phyloP scores from a whole-genome alignment of 495 filamentous ascomycete species.

The Chaetomium tenue region DNA sequence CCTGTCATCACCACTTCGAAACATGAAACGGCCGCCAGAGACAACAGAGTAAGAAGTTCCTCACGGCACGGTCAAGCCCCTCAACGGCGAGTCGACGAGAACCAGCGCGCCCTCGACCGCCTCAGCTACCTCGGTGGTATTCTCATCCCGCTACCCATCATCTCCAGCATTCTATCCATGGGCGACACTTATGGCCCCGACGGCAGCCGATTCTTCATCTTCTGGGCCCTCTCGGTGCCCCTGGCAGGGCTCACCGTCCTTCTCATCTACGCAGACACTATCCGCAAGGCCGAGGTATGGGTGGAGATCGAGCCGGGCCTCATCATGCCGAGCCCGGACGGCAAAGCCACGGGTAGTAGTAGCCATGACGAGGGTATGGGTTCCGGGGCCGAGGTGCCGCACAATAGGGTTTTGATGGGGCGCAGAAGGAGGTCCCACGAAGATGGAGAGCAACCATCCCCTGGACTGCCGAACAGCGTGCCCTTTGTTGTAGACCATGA shows the following conservation, averaged over 20 bases:
- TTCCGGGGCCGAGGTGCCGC: slow-evolving; percentile 1
- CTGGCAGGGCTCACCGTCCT: slow-evolving; percentile 35
- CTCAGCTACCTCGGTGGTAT: slow-evolving; percentile 46
- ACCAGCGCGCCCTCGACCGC: slow-evolving; percentile 42
- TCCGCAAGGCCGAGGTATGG: slow-evolving; percentile 48
- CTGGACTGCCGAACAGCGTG: slow-evolving; percentile 1
- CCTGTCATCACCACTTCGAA: not conserved
- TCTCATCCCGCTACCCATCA: slow-evolving; percentile 42
- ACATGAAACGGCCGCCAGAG: not conserved
- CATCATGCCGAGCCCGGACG: slow-evolving; percentile 12
- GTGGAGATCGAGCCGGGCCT: slow-evolving; percentile 38
- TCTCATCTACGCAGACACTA: slow-evolving; percentile 45
- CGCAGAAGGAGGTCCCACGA: not conserved
- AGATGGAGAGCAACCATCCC: not conserved
- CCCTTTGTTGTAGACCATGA: slow-evolving; percentile 15
- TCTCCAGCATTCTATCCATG: slow-evolving; percentile 46
- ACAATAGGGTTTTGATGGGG: slow-evolving; percentile 7
- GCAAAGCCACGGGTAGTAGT: not conserved
- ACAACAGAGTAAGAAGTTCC: not conserved
- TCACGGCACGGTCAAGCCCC: not conserved
- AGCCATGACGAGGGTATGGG: not conserved
- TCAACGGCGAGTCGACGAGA: slow-evolving; percentile 24
- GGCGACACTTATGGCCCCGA: slow-evolving; percentile 40
- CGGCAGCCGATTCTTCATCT: slow-evolving; percentile 40
- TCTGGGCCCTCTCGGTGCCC: slow-evolving; percentile 41